phyloP scores from a whole-genome alignment of 2,329 filamentous ascomycete species.

The Epichloe gansuensis region DNA sequence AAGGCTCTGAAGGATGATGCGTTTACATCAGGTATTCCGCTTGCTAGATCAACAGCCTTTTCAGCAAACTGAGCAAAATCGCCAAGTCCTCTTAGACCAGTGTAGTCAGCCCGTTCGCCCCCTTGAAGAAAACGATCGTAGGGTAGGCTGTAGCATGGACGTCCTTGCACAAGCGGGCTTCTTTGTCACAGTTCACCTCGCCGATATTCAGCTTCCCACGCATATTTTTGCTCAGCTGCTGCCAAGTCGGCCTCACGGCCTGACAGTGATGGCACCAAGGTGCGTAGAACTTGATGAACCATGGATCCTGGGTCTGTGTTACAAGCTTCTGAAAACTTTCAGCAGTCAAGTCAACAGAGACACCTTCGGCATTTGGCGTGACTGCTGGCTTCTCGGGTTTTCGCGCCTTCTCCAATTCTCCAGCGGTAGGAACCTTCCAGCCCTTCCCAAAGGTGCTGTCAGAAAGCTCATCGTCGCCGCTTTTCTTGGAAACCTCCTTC shows the following conservation, averaged over 20 bases:
- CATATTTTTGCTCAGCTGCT: slow-evolving; percentile 83
- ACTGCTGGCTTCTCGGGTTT: slow-evolving; percentile 36
- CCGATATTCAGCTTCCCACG: slow-evolving; percentile 80
- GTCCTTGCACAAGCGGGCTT: slow-evolving; percentile 85
- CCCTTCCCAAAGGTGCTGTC: slow-evolving; percentile 16
- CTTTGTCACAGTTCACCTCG: slow-evolving; percentile 87
- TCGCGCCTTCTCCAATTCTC: slow-evolving; percentile 18
- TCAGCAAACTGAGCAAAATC: slow-evolving; percentile 81
- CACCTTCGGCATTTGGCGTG: slow-evolving; percentile 62
- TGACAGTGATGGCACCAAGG: slow-evolving; percentile 97
- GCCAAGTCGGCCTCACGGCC: slow-evolving; percentile 82
- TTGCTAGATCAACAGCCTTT: slow-evolving; percentile 67
- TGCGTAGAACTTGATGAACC: slow-evolving; percentile 98
- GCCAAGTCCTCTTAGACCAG: slow-evolving; percentile 79
- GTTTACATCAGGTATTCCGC: slow-evolving; percentile 71
- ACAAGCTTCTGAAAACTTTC: slow-evolving; percentile 81
- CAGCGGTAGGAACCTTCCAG: slow-evolving; percentile 20
- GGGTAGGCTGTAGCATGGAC: slow-evolving; percentile 70
- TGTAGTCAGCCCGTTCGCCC: slow-evolving; percentile 84
- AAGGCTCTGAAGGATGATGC: slow-evolving; percentile 64
- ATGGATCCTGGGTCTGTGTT: slow-evolving; percentile 77
- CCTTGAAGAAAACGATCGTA: slow-evolving; percentile 86
- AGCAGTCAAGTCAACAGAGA: slow-evolving; percentile 62
- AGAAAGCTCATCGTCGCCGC: background rate
- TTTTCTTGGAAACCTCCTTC: slow-evolving; percentile 18